Conservation (phyloP, 2,329 filamentous ascomycete genomes). For the Podosphaera leucotricha region DNA sequence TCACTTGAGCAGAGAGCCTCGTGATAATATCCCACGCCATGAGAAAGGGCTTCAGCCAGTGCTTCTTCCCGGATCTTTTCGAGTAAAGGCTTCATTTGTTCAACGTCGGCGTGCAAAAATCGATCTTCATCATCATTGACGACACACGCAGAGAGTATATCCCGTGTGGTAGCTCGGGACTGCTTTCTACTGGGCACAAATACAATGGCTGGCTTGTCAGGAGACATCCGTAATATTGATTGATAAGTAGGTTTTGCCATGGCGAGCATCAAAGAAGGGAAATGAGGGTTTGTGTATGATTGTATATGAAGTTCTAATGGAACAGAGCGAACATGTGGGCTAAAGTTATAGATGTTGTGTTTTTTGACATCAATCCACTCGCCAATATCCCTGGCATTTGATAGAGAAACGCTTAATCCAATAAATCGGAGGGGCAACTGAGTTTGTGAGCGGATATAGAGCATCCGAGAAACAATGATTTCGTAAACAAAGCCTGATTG, state of each 20-base stretch:
- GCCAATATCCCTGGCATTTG: conserved; percentile 80
- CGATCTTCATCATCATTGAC: conserved; percentile 82
- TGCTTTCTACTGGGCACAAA: conserved; percentile 92
- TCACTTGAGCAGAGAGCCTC: conserved; percentile 76
- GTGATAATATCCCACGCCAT: conserved; percentile 93
- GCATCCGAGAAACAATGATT: conserved; percentile 91
- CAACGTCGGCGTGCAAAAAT: conserved; percentile 65
- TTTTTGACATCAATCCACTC: conserved; percentile 97
- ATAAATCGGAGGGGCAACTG: conserved; percentile 70
- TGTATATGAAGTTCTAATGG: conserved; percentile 87
- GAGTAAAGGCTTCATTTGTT: conserved; percentile 63
- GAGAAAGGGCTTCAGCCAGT: conserved; percentile 68
- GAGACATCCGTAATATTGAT: conserved; percentile 67
- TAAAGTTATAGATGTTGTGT: conserved; percentile 98
- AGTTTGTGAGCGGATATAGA: conserved; percentile 76
- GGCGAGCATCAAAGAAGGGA: conserved; percentile 91
- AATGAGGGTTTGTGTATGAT: conserved; percentile 86
- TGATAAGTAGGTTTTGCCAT: conserved; percentile 92
- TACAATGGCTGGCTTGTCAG: conserved; percentile 71
- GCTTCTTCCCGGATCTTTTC: conserved; percentile 67
- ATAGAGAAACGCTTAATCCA: conserved; percentile 72
- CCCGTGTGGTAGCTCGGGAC: conserved; percentile 63
- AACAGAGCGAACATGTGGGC: conserved; percentile 67
- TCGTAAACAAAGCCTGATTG: conserved; percentile 78
- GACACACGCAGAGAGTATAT: conserved; percentile 67